Evolutionary conservation across 1,284 basidiomycete genomes (phyloP).

Genomic region (Heliocybe sulcata): DNA sequence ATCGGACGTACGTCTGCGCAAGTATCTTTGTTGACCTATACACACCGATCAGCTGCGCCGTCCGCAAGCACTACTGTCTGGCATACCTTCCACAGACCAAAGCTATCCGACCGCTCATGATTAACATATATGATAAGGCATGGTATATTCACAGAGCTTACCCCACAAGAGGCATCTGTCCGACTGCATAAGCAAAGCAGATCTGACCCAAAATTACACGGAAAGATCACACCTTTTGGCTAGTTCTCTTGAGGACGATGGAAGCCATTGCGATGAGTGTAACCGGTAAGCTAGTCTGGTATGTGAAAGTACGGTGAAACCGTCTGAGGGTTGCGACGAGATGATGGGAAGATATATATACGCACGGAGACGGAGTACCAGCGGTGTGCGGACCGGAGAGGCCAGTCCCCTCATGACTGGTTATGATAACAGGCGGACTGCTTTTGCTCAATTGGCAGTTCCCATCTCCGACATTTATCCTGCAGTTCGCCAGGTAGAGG

Average conservation of each 20-base stretch:
- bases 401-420: background rate
- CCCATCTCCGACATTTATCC: background rate
- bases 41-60: slow-evolving; percentile 6
- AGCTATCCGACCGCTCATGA: slow-evolving; percentile 28
- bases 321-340: background rate
- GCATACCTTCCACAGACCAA: slow-evolving; percentile 66
- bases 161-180: slow-evolving; percentile 57
- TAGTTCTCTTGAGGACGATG: slow-evolving; percentile 50
- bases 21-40: slow-evolving; percentile 45
- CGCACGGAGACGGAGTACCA: background rate
- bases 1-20: slow-evolving; percentile 48
- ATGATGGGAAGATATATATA: background rate
- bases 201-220: slow-evolving; percentile 3
- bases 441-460: background rate
- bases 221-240: slow-evolving; percentile 37
- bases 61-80: background rate
- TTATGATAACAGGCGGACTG: background rate
- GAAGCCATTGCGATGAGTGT: slow-evolving; percentile 33
- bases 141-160: slow-evolving; percentile 22
- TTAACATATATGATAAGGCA: slow-evolving; percentile 4
- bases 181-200: slow-evolving; percentile 9
- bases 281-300: background rate
- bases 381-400: background rate
- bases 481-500: background rate
- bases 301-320: background rate